Base-by-base conservation (phyloP, 768 basidiomycete genomes). In the Lactarius hengduanensis region DNA sequence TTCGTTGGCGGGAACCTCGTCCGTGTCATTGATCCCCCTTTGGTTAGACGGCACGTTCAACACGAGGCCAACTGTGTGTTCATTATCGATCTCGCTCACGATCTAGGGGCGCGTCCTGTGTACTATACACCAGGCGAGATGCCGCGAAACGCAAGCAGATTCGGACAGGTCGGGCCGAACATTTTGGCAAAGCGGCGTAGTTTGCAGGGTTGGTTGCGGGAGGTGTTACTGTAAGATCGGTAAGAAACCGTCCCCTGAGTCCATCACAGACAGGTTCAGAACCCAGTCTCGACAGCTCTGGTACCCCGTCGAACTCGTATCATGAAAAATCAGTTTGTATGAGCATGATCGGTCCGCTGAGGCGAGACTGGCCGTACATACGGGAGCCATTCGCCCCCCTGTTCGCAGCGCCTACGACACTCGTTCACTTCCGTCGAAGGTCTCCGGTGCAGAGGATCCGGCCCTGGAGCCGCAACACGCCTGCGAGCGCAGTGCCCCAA, bases 51-150 rank as follows among this genome's bases (percentile, higher is more conserved):
- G 20, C 20, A n/a, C 43, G 20, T 53, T 28, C 50, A 26, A 53
- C 22, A 53, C 26, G 50, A 26, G 50, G 50, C 26, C 50, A 53
- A 53, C 13, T 2, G 6, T 16, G 22, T 11, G 50, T 5, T 28
- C 50, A 53, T 26, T 28, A 9, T 53, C 13, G 50, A 53, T 53
- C 50, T 53, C 15, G 22, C n/a, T 26, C 22, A 28, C 26, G 50
- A 53, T 53, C 50, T 53, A 53, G 50, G 50, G 50, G 41, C 47
- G 8, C 47, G 47, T 50, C 47, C 47, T 50, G 47, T 13, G 26
- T 53, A 6, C 50, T 22, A 22, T 26, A 16, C 50, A 26, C 26
- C 50, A 26, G 22, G 50, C 4, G n/a, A 47, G n/a, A 47, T 32
- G 32, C 32, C 32, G 32, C 32, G 32, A 26, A 26, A 50, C 47